These are phyloP conservation scores for Physocladia obscura DNA, from an alignment of 192 early-diverging fungal genomes.

Conservation along the genomic window DNA sequence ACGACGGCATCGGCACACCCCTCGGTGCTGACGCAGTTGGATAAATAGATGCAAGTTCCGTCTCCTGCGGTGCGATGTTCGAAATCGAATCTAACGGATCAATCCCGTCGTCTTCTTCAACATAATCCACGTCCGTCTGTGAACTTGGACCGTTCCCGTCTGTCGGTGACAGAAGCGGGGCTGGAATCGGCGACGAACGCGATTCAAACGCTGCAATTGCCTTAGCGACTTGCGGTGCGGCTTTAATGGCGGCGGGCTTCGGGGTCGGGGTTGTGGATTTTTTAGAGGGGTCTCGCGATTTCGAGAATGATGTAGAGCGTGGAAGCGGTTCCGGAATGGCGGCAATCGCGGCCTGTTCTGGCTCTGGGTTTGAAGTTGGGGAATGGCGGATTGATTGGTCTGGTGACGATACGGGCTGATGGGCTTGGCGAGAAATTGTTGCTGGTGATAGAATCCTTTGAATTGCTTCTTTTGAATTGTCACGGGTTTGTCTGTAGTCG, in stretches of 20 bases:
- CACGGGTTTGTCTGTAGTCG: neutral
- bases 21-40: neutral
- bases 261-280: too few species aligned
- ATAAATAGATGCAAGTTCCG: neutral
- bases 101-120: neutral
- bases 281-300: neutral
- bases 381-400: neutral
- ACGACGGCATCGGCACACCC: too few species aligned
- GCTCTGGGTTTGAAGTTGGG: too few species aligned
- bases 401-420: neutral
- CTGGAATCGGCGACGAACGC: neutral
- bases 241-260: too few species aligned
- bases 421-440: neutral
- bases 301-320: neutral
- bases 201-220: neutral
- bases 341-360: neutral
- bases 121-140: neutral
- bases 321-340: neutral
- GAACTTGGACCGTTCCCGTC: neutral
- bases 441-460: neutral
- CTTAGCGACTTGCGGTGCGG: neutral
- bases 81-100: conserved; percentile 28
- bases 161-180: neutral
- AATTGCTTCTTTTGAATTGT: conserved; percentile 3
- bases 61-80: conserved; percentile 26